Percentiles rank a stretch among this genome's conserved stretches.
Conservation (phyloP, 768 basidiomycete species). For the Flagelloscypha sp. region DNA sequence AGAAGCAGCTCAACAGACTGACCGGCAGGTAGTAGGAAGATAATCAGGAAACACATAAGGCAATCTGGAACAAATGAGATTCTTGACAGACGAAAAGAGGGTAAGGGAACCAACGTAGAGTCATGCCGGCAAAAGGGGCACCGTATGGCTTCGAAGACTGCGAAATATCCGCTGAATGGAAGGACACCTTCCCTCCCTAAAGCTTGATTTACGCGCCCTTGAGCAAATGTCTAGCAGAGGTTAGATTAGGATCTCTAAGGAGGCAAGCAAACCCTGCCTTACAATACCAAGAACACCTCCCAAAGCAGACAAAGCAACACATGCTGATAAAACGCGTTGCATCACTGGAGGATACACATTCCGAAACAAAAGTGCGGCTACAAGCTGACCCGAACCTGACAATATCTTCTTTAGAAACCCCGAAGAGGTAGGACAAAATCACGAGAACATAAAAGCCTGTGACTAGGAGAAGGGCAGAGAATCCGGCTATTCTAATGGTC, state of each 20-base stretch:
- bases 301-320: constrained; percentile 46
- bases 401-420: constrained; percentile 60
- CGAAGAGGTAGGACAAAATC: constrained; percentile 56
- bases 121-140: constrained; percentile 49
- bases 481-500: constrained; percentile 58
- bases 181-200: constrained; percentile 56
- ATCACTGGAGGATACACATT: constrained; percentile 53
- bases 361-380: constrained; percentile 60
- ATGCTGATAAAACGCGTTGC: constrained; percentile 30
- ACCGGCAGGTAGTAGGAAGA: constrained; percentile 40
- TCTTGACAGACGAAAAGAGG: constrained; percentile 2
- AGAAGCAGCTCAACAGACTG: too few species aligned
- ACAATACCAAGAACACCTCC: constrained; percentile 50
- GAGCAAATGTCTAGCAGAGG: constrained; percentile 15
- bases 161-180: constrained; percentile 53
- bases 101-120: constrained; percentile 37
- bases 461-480: constrained; percentile 47
- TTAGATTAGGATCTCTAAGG: neutral
- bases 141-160: constrained; percentile 53
- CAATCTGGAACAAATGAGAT: constrained; percentile 19
- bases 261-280: constrained; percentile 28
- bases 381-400: constrained; percentile 46
- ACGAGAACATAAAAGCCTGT: constrained; percentile 50
- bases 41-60: constrained; percentile 26
- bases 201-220: constrained; percentile 49